Percentiles rank a stretch among this genome's conserved stretches.
phyloP scores from a whole-genome alignment of 345 rosid genomes.

The Conringia planisiliqua region DNA sequence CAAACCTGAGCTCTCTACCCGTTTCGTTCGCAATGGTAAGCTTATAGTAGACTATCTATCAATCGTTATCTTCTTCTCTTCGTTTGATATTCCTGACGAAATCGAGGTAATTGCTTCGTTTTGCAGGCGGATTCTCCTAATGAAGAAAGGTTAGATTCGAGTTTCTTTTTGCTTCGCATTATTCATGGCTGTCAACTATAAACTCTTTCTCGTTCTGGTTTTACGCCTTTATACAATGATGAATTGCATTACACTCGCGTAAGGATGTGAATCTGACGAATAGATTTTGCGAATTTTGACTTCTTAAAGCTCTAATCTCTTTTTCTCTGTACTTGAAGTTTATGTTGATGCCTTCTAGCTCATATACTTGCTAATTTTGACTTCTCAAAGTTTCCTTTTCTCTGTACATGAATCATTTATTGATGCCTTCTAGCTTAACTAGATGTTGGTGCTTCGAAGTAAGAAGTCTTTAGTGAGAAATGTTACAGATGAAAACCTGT shows the following conservation, averaged over 20 bases:
- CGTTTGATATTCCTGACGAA: neutral
- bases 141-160: constrained; percentile 49
- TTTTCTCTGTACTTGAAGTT: neutral
- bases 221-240: neutral
- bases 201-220: neutral
- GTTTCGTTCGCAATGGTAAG: constrained; percentile 28
- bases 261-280: constrained; percentile 6
- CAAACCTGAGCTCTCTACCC: neutral
- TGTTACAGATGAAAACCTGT: neutral
- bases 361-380: neutral
- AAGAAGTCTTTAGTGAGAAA: neutral
- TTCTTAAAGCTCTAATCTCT: neutral
- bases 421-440: neutral
- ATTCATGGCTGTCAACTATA: neutral
- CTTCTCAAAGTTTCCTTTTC: neutral
- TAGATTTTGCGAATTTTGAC: neutral
- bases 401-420: neutral
- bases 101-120: neutral
- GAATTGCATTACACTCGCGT: neutral
- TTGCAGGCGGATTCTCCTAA: constrained; percentile 72
- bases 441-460: neutral
- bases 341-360: neutral
- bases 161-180: neutral
- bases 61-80: neutral
- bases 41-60: neutral